Evolutionary conservation across 768 basidiomycete genomes (phyloP).

Genomic region (Terana coerulea): DNA sequence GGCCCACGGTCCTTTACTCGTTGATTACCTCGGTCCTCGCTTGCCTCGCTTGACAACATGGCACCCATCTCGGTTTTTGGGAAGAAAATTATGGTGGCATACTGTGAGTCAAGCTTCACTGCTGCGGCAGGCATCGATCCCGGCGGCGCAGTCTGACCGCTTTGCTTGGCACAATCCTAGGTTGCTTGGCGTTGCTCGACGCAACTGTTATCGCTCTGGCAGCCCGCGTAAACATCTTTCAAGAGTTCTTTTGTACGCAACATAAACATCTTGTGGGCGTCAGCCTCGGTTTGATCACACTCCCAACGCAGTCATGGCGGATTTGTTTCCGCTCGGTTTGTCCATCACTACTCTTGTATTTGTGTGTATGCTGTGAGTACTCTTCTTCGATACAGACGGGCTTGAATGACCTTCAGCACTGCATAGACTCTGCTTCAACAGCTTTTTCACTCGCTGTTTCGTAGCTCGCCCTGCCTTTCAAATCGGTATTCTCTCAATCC

Average conservation of each 20-base stretch:
- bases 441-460: constrained; percentile 37
- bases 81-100: constrained; percentile 27
- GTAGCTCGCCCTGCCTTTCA: constrained; percentile 46
- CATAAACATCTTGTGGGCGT: background rate
- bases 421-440: constrained; percentile 41
- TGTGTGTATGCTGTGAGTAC: constrained; percentile 39
- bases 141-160: background rate
- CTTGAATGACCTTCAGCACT: background rate
- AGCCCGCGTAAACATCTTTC: constrained; percentile 50
- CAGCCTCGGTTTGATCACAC: background rate
- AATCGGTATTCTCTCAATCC: constrained; percentile 40
- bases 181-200: constrained; percentile 41
- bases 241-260: constrained; percentile 56
- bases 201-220: constrained; percentile 50
- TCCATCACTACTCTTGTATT: constrained; percentile 48
- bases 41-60: background rate
- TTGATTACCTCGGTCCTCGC: background rate
- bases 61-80: constrained; percentile 15
- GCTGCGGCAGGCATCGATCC: background rate
- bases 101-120: too few species aligned
- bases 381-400: background rate
- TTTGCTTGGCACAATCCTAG: constrained; percentile 22
- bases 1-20: background rate
- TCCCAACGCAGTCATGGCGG: constrained; percentile 43
- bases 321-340: constrained; percentile 57